phyloP scores from a whole-genome alignment of 2,329 filamentous ascomycete species.

The Penicillium corylophilum region DNA sequence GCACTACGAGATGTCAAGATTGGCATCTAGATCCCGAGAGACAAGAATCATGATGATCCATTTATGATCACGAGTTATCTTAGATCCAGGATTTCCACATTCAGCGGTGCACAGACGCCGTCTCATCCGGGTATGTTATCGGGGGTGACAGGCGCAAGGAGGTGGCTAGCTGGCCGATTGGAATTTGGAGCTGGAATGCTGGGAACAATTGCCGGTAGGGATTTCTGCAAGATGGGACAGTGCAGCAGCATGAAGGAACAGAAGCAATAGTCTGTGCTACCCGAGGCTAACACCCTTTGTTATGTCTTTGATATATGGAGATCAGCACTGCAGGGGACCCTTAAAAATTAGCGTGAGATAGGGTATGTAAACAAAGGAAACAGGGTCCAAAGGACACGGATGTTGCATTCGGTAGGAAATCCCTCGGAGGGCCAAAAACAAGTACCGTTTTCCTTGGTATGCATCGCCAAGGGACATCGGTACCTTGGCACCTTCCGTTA shows the following conservation, averaged over 20 bases:
- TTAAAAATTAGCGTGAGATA: neutral
- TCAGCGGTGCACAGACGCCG: neutral
- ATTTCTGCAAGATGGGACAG: neutral
- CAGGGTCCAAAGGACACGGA: neutral
- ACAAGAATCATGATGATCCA: neutral
- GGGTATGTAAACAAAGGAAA: no score
- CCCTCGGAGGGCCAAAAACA: neutral
- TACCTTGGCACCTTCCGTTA: neutral
- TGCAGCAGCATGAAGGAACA: neutral
- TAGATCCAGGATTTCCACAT: neutral
- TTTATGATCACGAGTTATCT: conserved; percentile 1
- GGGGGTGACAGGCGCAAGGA: conserved; percentile 19
- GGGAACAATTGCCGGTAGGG: neutral
- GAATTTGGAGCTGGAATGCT: conserved; percentile 19
- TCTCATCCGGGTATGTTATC: conserved; percentile 13
- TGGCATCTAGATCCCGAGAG: neutral
- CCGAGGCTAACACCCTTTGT: neutral
- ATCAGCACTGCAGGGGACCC: neutral
- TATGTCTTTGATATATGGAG: neutral
- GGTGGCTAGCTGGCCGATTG: conserved; percentile 7
- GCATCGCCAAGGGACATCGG: neutral
- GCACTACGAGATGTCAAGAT: neutral
- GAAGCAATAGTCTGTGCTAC: neutral
- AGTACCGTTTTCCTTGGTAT: neutral
- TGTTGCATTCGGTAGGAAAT: neutral